phyloP scores from a whole-genome alignment of 1,284 basidiomycete species.

The Cryptococcus sp. region DNA sequence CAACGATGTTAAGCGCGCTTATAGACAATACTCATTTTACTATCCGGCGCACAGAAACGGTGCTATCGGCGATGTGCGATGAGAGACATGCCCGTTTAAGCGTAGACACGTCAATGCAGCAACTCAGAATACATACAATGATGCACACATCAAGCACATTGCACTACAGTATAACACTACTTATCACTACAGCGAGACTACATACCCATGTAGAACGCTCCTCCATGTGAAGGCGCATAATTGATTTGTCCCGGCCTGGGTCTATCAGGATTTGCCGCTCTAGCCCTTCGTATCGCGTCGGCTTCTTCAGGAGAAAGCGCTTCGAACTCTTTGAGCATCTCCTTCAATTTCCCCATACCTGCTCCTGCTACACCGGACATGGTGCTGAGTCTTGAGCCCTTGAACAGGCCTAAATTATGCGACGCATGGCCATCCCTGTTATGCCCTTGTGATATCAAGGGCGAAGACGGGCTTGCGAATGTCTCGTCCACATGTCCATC shows the following conservation, averaged over 20 bases:
- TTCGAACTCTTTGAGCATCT: conserved; percentile 52
- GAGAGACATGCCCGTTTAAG: too few species aligned
- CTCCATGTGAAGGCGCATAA: too few species aligned
- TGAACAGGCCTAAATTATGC: conserved; percentile 8
- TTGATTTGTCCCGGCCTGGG: too few species aligned
- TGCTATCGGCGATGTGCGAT: too few species aligned
- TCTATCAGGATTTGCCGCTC: neutral
- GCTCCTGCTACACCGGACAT: conserved; percentile 49
- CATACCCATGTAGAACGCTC: conserved; percentile 17
- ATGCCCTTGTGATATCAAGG: conserved; percentile 9
- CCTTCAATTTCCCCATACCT: conserved; percentile 48
- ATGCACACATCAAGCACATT: too few species aligned
- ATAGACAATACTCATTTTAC: too few species aligned
- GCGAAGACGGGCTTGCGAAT: conserved; percentile 5
- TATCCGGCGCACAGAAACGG: too few species aligned
- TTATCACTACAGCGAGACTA: too few species aligned
- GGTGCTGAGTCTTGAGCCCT: conserved; percentile 33
- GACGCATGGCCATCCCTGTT: neutral
- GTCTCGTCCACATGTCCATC: conserved; percentile 23
- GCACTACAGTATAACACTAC: too few species aligned
- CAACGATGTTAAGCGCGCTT: too few species aligned
- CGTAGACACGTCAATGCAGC: too few species aligned
- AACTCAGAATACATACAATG: too few species aligned
- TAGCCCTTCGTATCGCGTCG: conserved; percentile 11
- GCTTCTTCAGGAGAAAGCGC: conserved; percentile 21